Evolutionary conservation across 2,329 filamentous ascomycete genomes (phyloP).

Genomic region (Mycocentrospora acerina): DNA sequence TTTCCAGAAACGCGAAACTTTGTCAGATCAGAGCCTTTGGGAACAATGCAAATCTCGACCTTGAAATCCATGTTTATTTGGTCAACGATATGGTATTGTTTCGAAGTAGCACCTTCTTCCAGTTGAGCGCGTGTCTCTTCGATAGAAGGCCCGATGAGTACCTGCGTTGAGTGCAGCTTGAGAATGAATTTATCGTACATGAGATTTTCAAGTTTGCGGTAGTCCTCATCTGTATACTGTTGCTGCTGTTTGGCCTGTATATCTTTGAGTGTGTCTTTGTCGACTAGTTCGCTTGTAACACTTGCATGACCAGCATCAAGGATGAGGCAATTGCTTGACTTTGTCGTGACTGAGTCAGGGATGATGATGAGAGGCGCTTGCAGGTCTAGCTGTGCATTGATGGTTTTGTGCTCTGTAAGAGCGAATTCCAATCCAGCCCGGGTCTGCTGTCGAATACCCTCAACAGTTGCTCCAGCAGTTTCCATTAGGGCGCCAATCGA

Average conservation of each 20-base stretch:
- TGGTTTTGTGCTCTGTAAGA: conserved; percentile 94
- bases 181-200: conserved; percentile 98
- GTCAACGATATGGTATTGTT: conserved; percentile 86
- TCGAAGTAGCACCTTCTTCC: conserved; percentile 64
- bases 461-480: conserved; percentile 90
- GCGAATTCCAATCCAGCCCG: conserved; percentile 95
- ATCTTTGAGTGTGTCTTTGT: conserved; percentile 84
- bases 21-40: conserved; percentile 89
- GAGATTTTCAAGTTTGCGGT: conserved; percentile 80
- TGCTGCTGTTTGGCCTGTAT: conserved; percentile 89
- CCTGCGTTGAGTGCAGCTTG: conserved; percentile 90
- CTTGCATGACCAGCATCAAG: conserved; percentile 95
- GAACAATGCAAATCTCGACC: conserved; percentile 95
- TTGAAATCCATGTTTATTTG: conserved; percentile 97
- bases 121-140: conserved; percentile 86
- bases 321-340: conserved; percentile 84
- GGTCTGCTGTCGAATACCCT: conserved; percentile 92
- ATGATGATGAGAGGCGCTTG: conserved; percentile 96
- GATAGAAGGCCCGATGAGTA: conserved; percentile 91
- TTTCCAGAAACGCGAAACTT: conserved; percentile 90
- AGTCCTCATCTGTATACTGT: conserved; percentile 85
- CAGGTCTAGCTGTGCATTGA: conserved; percentile 93
- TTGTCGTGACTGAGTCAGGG: conserved; percentile 83
- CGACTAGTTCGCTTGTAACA: conserved; percentile 89
- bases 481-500: conserved; percentile 96